phyloP scores from a whole-genome alignment of 176 grass and related monocot genomes.

The Miscanthus lutarioriparius region DNA sequence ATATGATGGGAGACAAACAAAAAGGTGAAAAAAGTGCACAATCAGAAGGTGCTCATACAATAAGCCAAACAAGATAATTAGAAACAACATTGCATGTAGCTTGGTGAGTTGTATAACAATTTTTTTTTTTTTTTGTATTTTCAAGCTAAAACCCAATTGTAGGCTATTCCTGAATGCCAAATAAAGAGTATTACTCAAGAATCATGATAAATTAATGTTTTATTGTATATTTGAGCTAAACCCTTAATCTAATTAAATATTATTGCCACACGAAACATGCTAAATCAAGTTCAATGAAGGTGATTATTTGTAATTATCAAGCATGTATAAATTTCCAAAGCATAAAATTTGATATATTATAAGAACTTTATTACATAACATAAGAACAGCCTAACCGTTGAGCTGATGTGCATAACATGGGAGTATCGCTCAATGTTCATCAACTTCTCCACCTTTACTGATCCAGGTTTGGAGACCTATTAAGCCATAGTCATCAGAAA shows the following conservation, averaged over 20 bases:
- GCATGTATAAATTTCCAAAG: not conserved
- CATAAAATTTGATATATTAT: conserved; percentile 22
- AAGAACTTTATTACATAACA: conserved; percentile 9
- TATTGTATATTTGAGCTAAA: not conserved
- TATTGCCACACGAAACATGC: not conserved
- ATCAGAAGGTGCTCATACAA: not conserved
- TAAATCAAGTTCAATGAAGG: conserved; percentile 1
- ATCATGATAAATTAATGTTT: not conserved
- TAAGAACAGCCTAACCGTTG: conserved; percentile 55
- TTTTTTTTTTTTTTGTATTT: not conserved
- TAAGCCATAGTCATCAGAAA: conserved; percentile 24
- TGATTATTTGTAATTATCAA: not conserved
- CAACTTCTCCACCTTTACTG: conserved; percentile 87
- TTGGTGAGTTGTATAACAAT: not conserved
- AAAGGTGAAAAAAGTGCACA: not conserved
- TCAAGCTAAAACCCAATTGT: not conserved
- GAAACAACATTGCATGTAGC: not conserved
- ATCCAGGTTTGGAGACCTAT: conserved; percentile 79
- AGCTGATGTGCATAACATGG: conserved; percentile 97
- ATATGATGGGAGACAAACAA: not conserved
- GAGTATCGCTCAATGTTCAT: conserved; percentile 93
- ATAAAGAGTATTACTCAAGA: not conserved
- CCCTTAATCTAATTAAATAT: not conserved
- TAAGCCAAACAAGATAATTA: conserved; percentile 16
- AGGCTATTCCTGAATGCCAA: conserved; percentile 6